Conservation (phyloP, 2,329 filamentous ascomycete genomes). For the Fusarium devonianum region DNA sequence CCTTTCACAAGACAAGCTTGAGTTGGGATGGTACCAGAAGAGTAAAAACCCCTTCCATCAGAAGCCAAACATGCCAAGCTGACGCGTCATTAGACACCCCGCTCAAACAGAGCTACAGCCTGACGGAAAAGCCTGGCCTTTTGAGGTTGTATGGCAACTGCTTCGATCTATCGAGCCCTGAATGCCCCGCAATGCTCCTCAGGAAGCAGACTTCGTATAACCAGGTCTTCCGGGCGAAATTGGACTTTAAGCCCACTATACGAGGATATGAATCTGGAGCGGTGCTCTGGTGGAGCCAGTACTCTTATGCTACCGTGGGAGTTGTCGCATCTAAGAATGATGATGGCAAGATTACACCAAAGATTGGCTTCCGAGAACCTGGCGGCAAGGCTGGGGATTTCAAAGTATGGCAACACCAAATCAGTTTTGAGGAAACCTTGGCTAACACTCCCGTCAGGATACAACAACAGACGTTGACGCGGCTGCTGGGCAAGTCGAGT, state of each 20-base stretch:
- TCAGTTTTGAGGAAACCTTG: accelerated
- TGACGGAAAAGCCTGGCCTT: conserved; percentile 52
- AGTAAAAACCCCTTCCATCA: background rate
- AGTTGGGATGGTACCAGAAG: conserved; percentile 41
- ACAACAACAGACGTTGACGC: background rate
- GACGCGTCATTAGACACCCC: conserved; percentile 33
- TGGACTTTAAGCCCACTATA: conserved; percentile 55
- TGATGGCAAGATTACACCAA: background rate
- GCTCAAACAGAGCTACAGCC: conserved; percentile 50
- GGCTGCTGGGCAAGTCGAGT: background rate
- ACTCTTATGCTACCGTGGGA: conserved; percentile 46
- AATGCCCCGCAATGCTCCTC: conserved; percentile 59
- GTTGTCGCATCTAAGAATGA: conserved; percentile 16
- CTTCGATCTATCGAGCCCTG: conserved; percentile 58
- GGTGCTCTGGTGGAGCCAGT: conserved; percentile 62
- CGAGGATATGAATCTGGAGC: conserved; percentile 59
- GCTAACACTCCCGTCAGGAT: conserved; percentile 2
- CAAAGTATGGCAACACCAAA: conserved; percentile 3
- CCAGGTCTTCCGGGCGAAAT: conserved; percentile 51
- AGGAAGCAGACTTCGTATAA: conserved; percentile 59
- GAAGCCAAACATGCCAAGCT: background rate
- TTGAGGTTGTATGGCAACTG: conserved; percentile 60
- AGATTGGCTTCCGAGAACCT: conserved; percentile 10
- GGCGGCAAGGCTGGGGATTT: conserved; percentile 5
- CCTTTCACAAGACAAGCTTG: conserved; percentile 18